Conservation (phyloP, 768 basidiomycete genomes). For the Agaricus sinodeliciosus region DNA sequence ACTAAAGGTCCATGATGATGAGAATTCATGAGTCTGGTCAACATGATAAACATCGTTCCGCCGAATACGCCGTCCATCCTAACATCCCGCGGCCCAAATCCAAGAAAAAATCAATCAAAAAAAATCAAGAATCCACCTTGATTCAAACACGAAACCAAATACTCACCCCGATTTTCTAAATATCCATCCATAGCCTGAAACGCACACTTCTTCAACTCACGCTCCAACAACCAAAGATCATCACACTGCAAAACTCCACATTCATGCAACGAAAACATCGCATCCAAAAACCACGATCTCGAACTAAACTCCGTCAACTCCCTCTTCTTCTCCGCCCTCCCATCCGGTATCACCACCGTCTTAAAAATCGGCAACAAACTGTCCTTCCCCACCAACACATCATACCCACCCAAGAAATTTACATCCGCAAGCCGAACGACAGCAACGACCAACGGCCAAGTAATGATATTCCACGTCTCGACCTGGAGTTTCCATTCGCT, state of each 20-base stretch:
- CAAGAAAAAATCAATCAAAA: background rate
- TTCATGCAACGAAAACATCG: slow-evolving; percentile 39
- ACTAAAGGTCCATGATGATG: background rate
- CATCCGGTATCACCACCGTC: slow-evolving; percentile 31
- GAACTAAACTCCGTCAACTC: slow-evolving; percentile 33
- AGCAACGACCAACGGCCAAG: slow-evolving; percentile 36
- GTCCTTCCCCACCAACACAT: slow-evolving; percentile 35
- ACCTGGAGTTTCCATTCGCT: slow-evolving; percentile 34
- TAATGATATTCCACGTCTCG: slow-evolving; percentile 29
- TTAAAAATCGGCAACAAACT: slow-evolving; percentile 37
- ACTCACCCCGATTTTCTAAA: slow-evolving; percentile 31
- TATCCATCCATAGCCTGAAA: slow-evolving; percentile 46
- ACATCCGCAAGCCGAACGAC: slow-evolving; percentile 37
- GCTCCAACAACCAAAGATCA: slow-evolving; percentile 41
- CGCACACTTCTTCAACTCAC: slow-evolving; percentile 38
- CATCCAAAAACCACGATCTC: slow-evolving; percentile 42
- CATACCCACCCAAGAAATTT: slow-evolving; percentile 33
- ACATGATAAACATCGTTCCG: slow-evolving; percentile 15
- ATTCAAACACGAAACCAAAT: too few relatives aligned
- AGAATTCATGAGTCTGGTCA: background rate
- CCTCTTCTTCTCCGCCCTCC: slow-evolving; percentile 15
- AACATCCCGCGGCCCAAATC: background rate
- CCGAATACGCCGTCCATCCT: slow-evolving; percentile 18
- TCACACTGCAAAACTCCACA: slow-evolving; percentile 42
- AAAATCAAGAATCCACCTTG: slow-evolving; percentile 16